phyloP scores from a whole-genome alignment of 768 basidiomycete genomes.

The Ramaria rubella region DNA sequence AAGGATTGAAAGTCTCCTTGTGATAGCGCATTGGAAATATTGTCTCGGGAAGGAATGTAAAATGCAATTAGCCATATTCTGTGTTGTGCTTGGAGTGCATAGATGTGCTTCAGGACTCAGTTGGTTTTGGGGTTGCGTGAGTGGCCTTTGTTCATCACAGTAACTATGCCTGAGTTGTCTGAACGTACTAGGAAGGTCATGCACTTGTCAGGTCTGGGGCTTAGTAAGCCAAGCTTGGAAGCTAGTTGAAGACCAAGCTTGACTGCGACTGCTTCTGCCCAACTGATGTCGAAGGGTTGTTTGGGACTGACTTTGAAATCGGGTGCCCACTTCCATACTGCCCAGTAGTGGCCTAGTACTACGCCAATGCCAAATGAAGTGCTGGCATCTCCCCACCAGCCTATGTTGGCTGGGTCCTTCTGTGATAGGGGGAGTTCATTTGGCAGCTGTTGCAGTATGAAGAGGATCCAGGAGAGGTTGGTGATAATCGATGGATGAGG shows the following conservation, averaged over 20 bases:
- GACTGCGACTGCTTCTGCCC: conserved; percentile 35
- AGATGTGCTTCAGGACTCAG: conserved; percentile 23
- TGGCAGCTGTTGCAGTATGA: conserved; percentile 14
- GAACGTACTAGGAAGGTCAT: neutral
- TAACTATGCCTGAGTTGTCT: conserved; percentile 21
- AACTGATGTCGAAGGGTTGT: conserved; percentile 26
- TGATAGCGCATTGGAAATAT: conserved; percentile 28
- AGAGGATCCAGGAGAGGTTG: neutral
- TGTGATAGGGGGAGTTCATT: conserved; percentile 15
- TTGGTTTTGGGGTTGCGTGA: conserved; percentile 24
- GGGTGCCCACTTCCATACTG: conserved; percentile 24
- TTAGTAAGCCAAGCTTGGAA: neutral
- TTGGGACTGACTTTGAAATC: conserved; percentile 25
- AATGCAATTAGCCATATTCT: conserved; percentile 11
- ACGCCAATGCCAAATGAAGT: conserved; percentile 32
- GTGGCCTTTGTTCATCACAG: conserved; percentile 24
- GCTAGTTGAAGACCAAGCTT: conserved; percentile 24
- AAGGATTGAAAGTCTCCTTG: conserved; percentile 22
- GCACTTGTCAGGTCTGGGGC: too few relatives aligned
- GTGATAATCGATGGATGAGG: neutral
- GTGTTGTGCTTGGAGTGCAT: conserved; percentile 13
- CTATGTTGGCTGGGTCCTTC: conserved; percentile 18
- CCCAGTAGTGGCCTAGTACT: conserved; percentile 23
- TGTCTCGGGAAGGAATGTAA: conserved; percentile 21
- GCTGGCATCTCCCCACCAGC: conserved; percentile 33